Evolutionary conservation across 208 protist species (phyloP).

Genomic region (Crithidia fasciculata): DNA sequence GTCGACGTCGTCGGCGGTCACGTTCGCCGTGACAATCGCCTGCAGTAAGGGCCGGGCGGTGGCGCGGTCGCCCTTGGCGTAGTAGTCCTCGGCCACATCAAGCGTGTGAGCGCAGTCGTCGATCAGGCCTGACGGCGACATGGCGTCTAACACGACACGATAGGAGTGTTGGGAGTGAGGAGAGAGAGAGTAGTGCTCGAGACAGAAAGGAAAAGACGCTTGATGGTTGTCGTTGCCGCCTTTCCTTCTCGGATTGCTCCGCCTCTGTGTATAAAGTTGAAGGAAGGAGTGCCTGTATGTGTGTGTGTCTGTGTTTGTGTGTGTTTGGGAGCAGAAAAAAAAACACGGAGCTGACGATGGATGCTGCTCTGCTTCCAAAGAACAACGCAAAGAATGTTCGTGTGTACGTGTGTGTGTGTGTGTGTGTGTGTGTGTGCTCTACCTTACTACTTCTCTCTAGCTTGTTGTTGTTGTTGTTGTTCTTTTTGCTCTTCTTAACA

Average conservation of each 20-base stretch:
- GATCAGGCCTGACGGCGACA: conserved; percentile 10
- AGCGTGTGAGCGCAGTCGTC: conserved; percentile 34
- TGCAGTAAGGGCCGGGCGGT: conserved; percentile 59
- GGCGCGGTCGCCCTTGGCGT: conserved; percentile 62
- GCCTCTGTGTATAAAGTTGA: conserved; percentile 11
- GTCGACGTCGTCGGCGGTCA: conserved; percentile 62
- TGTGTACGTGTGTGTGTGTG: background rate
- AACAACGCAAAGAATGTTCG: background rate
- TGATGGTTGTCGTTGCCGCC: no score
- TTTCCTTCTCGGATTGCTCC: background rate
- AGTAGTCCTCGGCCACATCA: conserved; percentile 63
- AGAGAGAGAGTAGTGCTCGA: conserved; percentile 4
- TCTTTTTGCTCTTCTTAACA: background rate
- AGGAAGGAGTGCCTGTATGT: background rate
- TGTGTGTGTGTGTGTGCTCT: background rate
- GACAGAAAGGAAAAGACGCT: background rate
- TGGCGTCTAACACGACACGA: background rate
- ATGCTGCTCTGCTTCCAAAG: no score
- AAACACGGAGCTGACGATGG: no score
- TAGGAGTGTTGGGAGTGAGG: no score
- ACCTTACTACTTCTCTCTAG: no score
- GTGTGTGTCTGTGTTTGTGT: no score
- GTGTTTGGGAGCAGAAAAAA: background rate
- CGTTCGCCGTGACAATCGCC: conserved; percentile 42
- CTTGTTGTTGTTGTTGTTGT: background rate